Base-by-base conservation (phyloP, 345 rosid genomes). In the Capsella bursapastoris region DNA sequence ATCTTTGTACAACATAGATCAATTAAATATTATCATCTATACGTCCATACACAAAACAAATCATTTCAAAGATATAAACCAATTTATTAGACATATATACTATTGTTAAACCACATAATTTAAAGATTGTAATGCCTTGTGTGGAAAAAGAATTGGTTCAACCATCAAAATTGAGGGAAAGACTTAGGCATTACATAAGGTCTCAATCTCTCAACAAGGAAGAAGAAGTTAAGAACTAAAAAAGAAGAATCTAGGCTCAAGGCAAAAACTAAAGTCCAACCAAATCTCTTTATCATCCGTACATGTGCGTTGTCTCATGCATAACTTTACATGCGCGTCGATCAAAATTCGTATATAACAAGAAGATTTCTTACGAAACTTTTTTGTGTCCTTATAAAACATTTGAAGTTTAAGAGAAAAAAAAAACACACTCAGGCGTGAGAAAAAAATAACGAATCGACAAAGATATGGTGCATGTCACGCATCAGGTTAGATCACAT, bases 391-490 rank as follows among this genome's bases (percentile, higher is more conserved):
- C 25, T 22, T 22, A 22, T 2, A 22, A 22, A 22, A 3, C 13
- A 13, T 7, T 13, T 35, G 37, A 27, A 27, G 18, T 16, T 65
- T 32, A 6, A 48, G 35, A 50, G 18, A 13, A 9, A 49, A 13
- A n/a, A 49, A 62, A 28, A 63, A 28, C 1, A 8, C 22, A 28
- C 0, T 6, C 18, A 29, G 41, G 18, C 41, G 7, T 56, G 10
- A 11, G 3, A 5, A 1, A 3, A 12, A 15, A 35, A 48, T 6
- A 9, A 0, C 4, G 47, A 41, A 8, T 3, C 32, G 64, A 43
- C 34, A 31, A 15, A 25, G n/a, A 38, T 48, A 35, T n/a, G 48
- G 66, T 43, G 56, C 41, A 65, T 44, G 73, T 47, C 35, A 47
- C 8, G 50, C 51, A 59, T 50, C 41, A 50, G 43, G 31, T 38